These are phyloP conservation scores for Adansonia rubrostipa DNA, from an alignment of 441 rosid species.

Conservation along the genomic window DNA sequence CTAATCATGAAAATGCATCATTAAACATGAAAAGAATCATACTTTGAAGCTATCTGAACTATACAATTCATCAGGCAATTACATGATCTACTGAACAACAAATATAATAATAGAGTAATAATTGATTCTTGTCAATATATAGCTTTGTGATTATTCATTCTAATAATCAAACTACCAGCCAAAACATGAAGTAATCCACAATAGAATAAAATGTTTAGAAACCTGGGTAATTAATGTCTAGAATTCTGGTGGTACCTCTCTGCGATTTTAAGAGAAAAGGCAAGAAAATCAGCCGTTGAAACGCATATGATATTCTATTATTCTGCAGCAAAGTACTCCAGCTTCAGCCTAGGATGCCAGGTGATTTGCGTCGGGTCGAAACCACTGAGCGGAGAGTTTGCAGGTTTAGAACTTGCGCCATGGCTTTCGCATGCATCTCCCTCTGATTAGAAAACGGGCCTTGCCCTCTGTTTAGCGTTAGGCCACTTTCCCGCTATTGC, in stretches of 20 bases:
- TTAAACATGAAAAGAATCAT: slow-evolving; percentile 11
- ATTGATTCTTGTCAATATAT: background rate
- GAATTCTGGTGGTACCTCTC: slow-evolving; percentile 46
- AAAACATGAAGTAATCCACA: background rate
- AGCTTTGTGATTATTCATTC: background rate
- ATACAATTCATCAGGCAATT: background rate
- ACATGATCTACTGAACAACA: background rate
- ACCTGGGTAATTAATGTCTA: background rate
- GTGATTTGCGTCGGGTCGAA: slow-evolving; percentile 31
- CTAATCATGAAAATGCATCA: background rate
- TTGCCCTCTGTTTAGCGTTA: background rate
- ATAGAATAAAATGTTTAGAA: background rate
- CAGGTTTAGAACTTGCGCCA: slow-evolving; percentile 51
- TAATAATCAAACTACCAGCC: background rate
- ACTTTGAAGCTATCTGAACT: background rate
- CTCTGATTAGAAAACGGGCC: background rate
- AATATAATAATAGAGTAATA: background rate
- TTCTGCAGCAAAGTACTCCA: slow-evolving; percentile 49
- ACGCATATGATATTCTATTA: slow-evolving; percentile 37
- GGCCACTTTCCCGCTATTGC: background rate
- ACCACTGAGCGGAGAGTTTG: slow-evolving; percentile 29
- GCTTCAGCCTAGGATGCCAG: slow-evolving; percentile 20
- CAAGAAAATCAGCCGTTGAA: slow-evolving; percentile 51
- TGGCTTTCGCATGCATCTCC: slow-evolving; percentile 21
- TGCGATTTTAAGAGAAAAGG: slow-evolving; percentile 65